A percentile compares a stretch with the other conserved stretches of the same genome.
These are phyloP conservation scores for Cordyceps pruinosa DNA, from an alignment of 2,329 filamentous ascomycete species.

Conservation along the genomic window DNA sequence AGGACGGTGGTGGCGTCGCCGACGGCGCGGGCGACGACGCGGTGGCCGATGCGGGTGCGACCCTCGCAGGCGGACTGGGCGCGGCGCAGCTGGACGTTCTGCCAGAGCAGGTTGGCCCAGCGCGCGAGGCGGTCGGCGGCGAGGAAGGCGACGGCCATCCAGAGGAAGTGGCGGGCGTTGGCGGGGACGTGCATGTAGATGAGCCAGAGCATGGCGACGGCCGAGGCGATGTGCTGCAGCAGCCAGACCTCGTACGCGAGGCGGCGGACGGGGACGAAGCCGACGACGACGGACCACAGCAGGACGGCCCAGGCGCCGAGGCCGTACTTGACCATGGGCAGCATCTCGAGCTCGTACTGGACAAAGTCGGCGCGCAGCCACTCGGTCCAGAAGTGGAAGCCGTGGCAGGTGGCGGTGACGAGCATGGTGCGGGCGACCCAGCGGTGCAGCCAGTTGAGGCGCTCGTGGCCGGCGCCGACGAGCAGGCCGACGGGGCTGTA, in stretches of 20 bases:
- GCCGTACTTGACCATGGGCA: constrained; percentile 61
- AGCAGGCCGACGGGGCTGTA: constrained; percentile 53
- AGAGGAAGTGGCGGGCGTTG: constrained; percentile 54
- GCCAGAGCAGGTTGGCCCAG: constrained; percentile 40
- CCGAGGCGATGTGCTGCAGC: constrained; percentile 57
- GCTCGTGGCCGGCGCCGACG: constrained; percentile 58
- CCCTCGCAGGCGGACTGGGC: constrained; percentile 39
- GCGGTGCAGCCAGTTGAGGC: constrained; percentile 66
- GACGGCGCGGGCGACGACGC: constrained; percentile 40
- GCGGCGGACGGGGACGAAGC: constrained; percentile 57
- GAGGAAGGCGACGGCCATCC: constrained; percentile 57
- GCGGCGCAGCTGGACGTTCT: constrained; percentile 41
- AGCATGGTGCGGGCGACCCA: constrained; percentile 66
- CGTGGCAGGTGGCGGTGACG: constrained; percentile 60
- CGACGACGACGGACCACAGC: constrained; percentile 58
- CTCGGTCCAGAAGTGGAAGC: constrained; percentile 60
- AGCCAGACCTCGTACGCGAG: constrained; percentile 65
- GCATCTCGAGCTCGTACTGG: constrained; percentile 49
- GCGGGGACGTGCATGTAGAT: constrained; percentile 56
- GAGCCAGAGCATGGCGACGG: constrained; percentile 55
- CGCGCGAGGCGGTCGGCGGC: constrained; percentile 56
- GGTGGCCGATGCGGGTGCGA: constrained; percentile 44
- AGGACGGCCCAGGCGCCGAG: constrained; percentile 60
- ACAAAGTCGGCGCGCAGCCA: constrained; percentile 57
- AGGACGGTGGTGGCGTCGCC: constrained; percentile 48